These are phyloP conservation scores for Cutaneotrichosporon sp. DNA, from an alignment of 1,284 basidiomycete species.

Conservation along the genomic window DNA sequence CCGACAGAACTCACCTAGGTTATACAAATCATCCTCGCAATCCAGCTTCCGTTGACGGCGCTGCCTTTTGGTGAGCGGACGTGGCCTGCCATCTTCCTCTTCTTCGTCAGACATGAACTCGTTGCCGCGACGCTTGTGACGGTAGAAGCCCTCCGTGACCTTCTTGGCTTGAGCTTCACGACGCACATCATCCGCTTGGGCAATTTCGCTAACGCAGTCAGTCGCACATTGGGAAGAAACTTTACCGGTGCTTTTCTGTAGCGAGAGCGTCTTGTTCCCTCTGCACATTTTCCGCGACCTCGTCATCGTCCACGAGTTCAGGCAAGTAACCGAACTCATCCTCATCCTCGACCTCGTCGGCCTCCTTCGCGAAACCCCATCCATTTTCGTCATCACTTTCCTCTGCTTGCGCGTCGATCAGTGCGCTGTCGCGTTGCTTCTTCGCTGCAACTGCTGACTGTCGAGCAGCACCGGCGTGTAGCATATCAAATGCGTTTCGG, in stretches of 20 bases:
- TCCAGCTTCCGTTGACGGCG: constrained; percentile 29
- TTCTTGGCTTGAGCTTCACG: constrained; percentile 35
- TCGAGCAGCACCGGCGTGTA: background rate
- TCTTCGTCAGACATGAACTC: constrained; percentile 37
- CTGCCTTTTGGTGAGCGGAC: constrained; percentile 24
- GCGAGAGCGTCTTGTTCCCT: constrained; percentile 26
- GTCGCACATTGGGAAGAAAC: background rate
- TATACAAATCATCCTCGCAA: constrained; percentile 6
- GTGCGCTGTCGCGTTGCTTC: constrained; percentile 2
- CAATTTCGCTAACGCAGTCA: constrained; percentile 27
- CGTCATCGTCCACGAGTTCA: constrained; percentile 37
- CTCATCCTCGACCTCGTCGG: constrained; percentile 31
- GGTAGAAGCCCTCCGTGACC: constrained; percentile 34
- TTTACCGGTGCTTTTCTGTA: constrained; percentile 35
- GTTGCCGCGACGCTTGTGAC: constrained; percentile 27
- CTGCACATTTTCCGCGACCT: constrained; percentile 27
- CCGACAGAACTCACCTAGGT: background rate
- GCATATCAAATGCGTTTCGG: constrained; percentile 12
- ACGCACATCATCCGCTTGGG: constrained; percentile 33
- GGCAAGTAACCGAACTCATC: constrained; percentile 30
- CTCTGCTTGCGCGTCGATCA: constrained; percentile 41
- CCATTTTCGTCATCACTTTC: constrained; percentile 51
- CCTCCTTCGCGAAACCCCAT: constrained; percentile 27
- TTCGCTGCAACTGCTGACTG: background rate
- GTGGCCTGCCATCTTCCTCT: constrained; percentile 21